Base-by-base conservation (phyloP, 192 early-diverging fungal species). In the Phycomyces blakesleeanus region DNA sequence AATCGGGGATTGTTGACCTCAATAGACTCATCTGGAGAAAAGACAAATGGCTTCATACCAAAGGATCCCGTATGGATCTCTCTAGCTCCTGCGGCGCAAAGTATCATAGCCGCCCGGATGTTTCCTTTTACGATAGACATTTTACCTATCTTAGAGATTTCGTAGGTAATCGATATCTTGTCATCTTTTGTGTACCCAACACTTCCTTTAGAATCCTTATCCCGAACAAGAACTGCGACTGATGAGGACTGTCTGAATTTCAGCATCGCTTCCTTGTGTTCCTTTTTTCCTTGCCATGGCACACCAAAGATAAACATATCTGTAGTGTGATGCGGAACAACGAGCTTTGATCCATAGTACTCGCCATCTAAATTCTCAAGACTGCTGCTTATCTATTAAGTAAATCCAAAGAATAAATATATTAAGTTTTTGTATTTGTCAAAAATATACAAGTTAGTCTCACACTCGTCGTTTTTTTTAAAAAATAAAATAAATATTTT, bases 51-150 rank as follows among this genome's bases (percentile, higher is more conserved):
- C 0, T 70, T 72, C 5, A 86, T 61, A 29, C 62, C 76, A 11
- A 53, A 59, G 64, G 88, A 86, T 7, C 71, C 62, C 0, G 87
- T 86, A 51, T 64, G 72, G n/a, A 91, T 66, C 39, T 80, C 68
- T 29, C 64, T 69, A 2, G 89, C 89, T 47, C 89, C 89, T 15
- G 85, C 86, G 6, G 89, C 86, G 8, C 86, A 75, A 15, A 91
- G 60, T 22, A 86, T 59, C 4, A 76, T 64, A 29, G 81, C 53
- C 9, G 78, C 67, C 5, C 72, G 69, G 2, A 76, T 55, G 12
- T 83, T 61, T 53, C 83, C 87, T 2, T 64, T 72, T 5, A 76
- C 39, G 15, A 87, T 56, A 6, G 78, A 76, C 6, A 69, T 42
- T 18, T 56, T 51, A 55, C 89, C 89, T 47, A 84, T 79, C 10